Conservation (phyloP, 2,329 filamentous ascomycete genomes). For the Fusarium fujikuroi region DNA sequence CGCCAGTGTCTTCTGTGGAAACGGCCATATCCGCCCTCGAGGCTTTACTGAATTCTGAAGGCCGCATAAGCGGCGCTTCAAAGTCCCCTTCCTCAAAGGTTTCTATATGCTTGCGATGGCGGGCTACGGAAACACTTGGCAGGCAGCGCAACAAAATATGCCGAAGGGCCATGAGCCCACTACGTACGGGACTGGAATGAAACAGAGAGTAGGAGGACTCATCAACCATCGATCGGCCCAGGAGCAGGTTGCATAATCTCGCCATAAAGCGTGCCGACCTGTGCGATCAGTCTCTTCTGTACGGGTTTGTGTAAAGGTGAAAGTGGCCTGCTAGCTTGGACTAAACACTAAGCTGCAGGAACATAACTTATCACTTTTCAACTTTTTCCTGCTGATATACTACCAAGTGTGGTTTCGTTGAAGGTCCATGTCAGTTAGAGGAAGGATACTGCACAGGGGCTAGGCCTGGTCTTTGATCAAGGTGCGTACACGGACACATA, state of each 20-base stretch:
- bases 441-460: conserved; percentile 5
- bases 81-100: conserved; percentile 7
- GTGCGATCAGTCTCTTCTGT: conserved; percentile 12
- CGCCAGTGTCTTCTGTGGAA: conserved; percentile 30
- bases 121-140: conserved; percentile 30
- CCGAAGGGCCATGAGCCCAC: conserved; percentile 8
- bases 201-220: conserved; percentile 30
- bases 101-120: conserved; percentile 22
- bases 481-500: conserved; percentile 1
- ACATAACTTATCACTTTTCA: conserved; percentile 42
- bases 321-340: conserved; percentile 19
- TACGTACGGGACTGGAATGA: conserved; percentile 13
- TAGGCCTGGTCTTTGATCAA: conserved; percentile 5
- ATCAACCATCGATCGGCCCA: conserved; percentile 26
- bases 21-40: conserved; percentile 35
- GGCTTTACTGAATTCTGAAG: conserved; percentile 40
- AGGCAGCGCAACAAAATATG: conserved; percentile 14
- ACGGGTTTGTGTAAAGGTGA: conserved; percentile 11
- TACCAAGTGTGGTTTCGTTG: conserved; percentile 9
- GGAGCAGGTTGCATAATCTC: conserved; percentile 31
- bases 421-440: conserved; percentile 17
- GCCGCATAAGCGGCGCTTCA: conserved; percentile 47
- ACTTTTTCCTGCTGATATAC: conserved; percentile 2
- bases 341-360: conserved; percentile 24
- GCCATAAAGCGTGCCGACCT: conserved; percentile 25